Conservation (phyloP, 768 basidiomycete species). For the Pleurotus sapidus region DNA sequence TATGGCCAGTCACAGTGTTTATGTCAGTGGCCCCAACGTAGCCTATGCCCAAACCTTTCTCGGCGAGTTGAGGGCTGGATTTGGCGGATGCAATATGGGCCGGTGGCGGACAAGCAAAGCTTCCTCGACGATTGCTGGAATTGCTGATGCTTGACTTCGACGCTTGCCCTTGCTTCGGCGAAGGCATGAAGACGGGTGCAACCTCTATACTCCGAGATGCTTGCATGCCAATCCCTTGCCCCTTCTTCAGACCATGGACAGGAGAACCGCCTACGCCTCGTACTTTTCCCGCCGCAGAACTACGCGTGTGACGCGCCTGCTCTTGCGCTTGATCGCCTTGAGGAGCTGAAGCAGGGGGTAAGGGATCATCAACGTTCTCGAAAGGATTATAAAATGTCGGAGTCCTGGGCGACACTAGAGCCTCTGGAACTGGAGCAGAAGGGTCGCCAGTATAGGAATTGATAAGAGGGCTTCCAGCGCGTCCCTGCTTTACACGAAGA, state of each 20-base stretch:
- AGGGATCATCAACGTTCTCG: too few species aligned
- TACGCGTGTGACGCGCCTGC: neutral
- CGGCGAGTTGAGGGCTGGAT: neutral
- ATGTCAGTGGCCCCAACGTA: too few species aligned
- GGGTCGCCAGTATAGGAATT: neutral
- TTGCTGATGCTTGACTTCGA: too few species aligned
- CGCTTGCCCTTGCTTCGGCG: too few species aligned
- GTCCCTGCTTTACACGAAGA: neutral
- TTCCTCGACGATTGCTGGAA: neutral
- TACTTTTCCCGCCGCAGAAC: neutral
- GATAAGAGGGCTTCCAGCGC: neutral
- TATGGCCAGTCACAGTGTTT: too few species aligned
- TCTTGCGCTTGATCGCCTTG: neutral
- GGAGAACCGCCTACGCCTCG: neutral
- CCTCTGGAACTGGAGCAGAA: neutral
- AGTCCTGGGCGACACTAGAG: neutral
- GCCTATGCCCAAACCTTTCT: too few species aligned
- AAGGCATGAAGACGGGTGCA: neutral
- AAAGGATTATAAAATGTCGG: neutral
- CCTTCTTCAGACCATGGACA: neutral
- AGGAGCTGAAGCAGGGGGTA: neutral
- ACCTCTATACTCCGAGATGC: neutral
- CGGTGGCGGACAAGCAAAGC: neutral
- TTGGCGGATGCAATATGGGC: neutral
- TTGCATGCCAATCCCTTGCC: neutral